Conservation (phyloP, 1,139 yeast genomes). For the Entelexis paramagnoliae region DNA sequence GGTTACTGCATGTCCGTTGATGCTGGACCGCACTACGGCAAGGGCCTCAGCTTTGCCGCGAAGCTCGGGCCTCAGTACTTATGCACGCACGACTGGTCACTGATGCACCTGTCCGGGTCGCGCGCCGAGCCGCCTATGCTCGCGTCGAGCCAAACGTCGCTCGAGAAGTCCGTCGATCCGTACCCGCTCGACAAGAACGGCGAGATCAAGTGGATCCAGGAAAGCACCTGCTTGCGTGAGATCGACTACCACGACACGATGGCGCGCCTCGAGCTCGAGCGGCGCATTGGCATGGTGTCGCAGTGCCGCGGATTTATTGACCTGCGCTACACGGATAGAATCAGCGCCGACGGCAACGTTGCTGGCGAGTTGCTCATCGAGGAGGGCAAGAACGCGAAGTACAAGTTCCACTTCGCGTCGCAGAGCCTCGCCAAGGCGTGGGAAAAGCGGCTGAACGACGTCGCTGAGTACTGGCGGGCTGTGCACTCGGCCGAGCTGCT, state of each 20-base stretch:
- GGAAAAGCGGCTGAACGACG: slow-evolving; percentile 42
- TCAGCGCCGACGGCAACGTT: slow-evolving; percentile 28
- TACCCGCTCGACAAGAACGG: slow-evolving; percentile 34
- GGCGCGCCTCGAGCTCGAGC: slow-evolving; percentile 54
- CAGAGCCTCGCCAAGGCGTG: slow-evolving; percentile 49
- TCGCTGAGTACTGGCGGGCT: slow-evolving; percentile 51
- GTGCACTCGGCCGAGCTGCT: slow-evolving; percentile 37
- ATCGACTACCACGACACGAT: slow-evolving; percentile 43
- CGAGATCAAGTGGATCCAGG: slow-evolving; percentile 54
- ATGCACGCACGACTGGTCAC: slow-evolving; percentile 48
- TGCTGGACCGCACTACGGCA: neutral
- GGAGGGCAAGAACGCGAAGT: neutral
- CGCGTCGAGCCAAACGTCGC: slow-evolving; percentile 24
- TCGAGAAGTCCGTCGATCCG: slow-evolving; percentile 39
- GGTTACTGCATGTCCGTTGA: slow-evolving; percentile 8
- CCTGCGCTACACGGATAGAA: slow-evolving; percentile 39
- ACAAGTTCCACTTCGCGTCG: slow-evolving; percentile 51
- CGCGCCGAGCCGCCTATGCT: slow-evolving; percentile 46
- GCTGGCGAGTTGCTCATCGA: slow-evolving; percentile 20
- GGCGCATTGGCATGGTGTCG: slow-evolving; percentile 47
- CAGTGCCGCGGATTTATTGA: slow-evolving; percentile 57
- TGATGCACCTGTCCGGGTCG: slow-evolving; percentile 49
- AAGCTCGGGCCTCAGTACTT: slow-evolving; percentile 37
- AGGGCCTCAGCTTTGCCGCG: neutral
- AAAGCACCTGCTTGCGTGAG: slow-evolving; percentile 31